Percentiles rank a stretch among this genome's conserved stretches.
Conservation (phyloP, 2,329 filamentous ascomycete genomes). For the Leptographium wingfieldii region DNA sequence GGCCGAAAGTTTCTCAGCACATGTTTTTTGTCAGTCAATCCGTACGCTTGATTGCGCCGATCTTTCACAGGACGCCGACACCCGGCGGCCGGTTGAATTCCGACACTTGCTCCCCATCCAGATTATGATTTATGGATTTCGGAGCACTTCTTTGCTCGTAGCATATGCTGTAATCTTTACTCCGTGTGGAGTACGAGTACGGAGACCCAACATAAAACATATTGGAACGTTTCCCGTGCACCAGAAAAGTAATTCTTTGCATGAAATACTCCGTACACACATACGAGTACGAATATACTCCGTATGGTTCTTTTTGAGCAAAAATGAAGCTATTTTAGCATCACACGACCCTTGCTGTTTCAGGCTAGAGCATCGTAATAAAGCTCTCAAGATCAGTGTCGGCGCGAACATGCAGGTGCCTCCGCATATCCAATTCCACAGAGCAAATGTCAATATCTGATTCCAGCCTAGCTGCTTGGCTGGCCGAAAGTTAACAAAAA, state of each 20-base stretch:
- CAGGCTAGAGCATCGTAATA: neutral
- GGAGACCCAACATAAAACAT: neutral
- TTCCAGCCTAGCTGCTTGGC: neutral
- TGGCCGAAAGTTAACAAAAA: neutral
- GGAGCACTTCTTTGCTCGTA: no score
- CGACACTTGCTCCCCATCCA: neutral
- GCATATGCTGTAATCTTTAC: no score
- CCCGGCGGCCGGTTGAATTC: neutral
- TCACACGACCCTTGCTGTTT: neutral
- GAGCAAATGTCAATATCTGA: neutral
- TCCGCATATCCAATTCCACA: neutral
- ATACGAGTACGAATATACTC: no score
- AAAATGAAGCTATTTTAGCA: neutral
- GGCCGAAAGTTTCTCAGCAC: neutral
- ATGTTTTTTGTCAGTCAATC: neutral
- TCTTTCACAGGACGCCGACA: neutral
- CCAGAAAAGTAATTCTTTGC: neutral
- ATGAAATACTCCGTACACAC: neutral
- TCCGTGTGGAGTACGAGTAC: no score
- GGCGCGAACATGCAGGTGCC: neutral
- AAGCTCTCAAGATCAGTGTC: neutral
- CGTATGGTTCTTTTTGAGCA: no score
- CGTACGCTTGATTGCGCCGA: no score
- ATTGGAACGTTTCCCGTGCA: neutral
- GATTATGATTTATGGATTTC: no score